Evolutionary conservation across 495 filamentous ascomycete genomes (phyloP), one percentile per base, ranked within the genome.

Genomic region (Trichoderma asperelloides): DNA sequence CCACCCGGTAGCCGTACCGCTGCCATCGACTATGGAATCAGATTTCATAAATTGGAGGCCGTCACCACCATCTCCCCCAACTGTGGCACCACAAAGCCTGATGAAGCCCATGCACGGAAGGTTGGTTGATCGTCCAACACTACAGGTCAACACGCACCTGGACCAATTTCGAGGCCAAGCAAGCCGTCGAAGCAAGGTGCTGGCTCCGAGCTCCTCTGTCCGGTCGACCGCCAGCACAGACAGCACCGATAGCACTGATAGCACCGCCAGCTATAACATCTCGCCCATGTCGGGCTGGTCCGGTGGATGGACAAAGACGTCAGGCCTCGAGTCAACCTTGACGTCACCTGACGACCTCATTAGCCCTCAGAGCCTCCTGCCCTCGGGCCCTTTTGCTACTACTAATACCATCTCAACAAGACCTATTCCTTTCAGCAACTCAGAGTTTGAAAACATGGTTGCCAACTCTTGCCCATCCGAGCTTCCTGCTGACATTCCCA

Each of bases 201-300:
- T 78, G 23, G 74, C 77, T 11, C 77, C 77, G 13, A 77, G 76
- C 69, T 78, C 77, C 2, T 78, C 77, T 25, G 77, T 78, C 13
- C 68, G 77, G 64, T 78, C 77, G 6, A 78, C 69, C 27, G 71
- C 73, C 25, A 77, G 75, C 68, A 76, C 75, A 23, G 73, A 76
- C 39, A 74, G 69, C 43, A 76, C 67, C 33, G 66, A 62, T 33
- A 77, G 71, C 67, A 65, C 69, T 21, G 45, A 51, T 25, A 70
- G 69, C 73, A 75, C 72, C n/a, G 71, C 66, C 63, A 78, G 75
- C 67, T 75, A 73, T 1, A n/a, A 74, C 67, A 68, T 78, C 40
- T 78, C 77, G 16, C 76, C 76, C 2, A 33, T 70, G 11, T 78
- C 77, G 0, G 72, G 74, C 55, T 78, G 74, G 70, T 78, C 75